Percentiles rank a stretch among this genome's conserved stretches.
Evolutionary conservation across 2,329 filamentous ascomycete genomes (phyloP).

Genomic region (Huntiella decipiens): DNA sequence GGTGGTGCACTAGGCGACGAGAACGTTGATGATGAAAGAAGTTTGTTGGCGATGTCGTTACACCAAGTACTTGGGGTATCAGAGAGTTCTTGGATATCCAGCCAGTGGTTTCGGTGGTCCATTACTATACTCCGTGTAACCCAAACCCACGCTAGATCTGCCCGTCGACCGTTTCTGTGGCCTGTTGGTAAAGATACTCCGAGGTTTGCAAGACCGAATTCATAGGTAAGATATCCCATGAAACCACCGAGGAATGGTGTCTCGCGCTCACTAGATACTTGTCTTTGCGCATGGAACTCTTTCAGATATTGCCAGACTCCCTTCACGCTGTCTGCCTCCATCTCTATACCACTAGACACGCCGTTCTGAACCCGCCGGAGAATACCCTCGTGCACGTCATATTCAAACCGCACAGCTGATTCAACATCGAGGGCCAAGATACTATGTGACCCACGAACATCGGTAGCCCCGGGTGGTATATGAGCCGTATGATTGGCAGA

Average conservation of each 20-base stretch:
- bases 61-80: conserved; percentile 11
- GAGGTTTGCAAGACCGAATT: conserved; percentile 52
- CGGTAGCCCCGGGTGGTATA: conserved; percentile 21
- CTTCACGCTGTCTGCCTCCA: too few relatives aligned
- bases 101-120: conserved; percentile 43
- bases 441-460: conserved; percentile 44
- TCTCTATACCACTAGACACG: too few relatives aligned
- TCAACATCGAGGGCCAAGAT: conserved; percentile 51
- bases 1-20: background rate
- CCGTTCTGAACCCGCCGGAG: too few relatives aligned
- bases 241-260: conserved; percentile 60
- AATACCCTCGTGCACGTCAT: conserved; percentile 21
- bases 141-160: conserved; percentile 61
- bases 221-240: conserved; percentile 70
- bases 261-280: background rate
- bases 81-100: conserved; percentile 43
- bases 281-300: background rate
- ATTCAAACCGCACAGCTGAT: conserved; percentile 36
- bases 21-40: conserved; percentile 16
- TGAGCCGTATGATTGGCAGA: conserved; percentile 28
- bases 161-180: conserved; percentile 17
- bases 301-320: background rate
- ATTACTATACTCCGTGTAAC: conserved; percentile 59
- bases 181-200: conserved; percentile 21
- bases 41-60: background rate